Base-by-base conservation (phyloP, 2,329 filamentous ascomycete genomes). In the Xylariaceae sp. region DNA sequence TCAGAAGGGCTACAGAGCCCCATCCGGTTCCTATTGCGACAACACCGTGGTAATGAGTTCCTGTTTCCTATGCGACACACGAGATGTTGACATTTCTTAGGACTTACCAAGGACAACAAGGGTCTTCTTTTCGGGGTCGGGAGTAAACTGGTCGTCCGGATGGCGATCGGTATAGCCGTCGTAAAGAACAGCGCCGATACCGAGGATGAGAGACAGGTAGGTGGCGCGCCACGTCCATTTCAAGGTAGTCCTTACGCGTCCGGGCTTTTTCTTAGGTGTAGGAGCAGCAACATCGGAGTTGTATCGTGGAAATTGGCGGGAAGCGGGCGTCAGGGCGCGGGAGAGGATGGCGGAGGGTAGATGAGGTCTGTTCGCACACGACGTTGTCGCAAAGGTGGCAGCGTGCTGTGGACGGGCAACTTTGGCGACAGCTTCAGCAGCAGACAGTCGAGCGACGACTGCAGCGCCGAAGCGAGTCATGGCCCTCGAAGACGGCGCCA, bases 91-190 rank as follows among this genome's bases (percentile, higher is more conserved):
- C 22, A 30, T 35, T n/a, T n/a, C n/a, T 9, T 33, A 35, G 7
- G 12, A 53, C 72, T 68, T 82, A 96, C 94, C 94, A 48, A 99
- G 81, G 59, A 99, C 84, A 42, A 99, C 94, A 49, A 99, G 79
- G 11, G 91, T 99, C 82, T 99, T 99, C 87, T 97, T 99, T 63
- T 67, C 78, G 48, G 91, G 88, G 71, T 96, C 90, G 15, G 88
- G 84, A 56, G 82, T 76, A 52, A 80, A 74, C 75, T 97, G 94
- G 47, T 91, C 86, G 39, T 79, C 78, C 10, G 92, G 92, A 70
- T 95, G 81, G 62, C 89, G 85, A 68, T 89, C 83, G 44, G 85
- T 75, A 71, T 91, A 96, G 73, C 96, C 86, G 66, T 82, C 81
- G 70, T 94, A 96, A 61, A 80, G 81, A 52, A 91, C 74, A 66